Percentiles rank a stretch among this genome's conserved stretches.
Conservation (phyloP, 495 filamentous ascomycete genomes). For the Talaromyces adpressus region DNA sequence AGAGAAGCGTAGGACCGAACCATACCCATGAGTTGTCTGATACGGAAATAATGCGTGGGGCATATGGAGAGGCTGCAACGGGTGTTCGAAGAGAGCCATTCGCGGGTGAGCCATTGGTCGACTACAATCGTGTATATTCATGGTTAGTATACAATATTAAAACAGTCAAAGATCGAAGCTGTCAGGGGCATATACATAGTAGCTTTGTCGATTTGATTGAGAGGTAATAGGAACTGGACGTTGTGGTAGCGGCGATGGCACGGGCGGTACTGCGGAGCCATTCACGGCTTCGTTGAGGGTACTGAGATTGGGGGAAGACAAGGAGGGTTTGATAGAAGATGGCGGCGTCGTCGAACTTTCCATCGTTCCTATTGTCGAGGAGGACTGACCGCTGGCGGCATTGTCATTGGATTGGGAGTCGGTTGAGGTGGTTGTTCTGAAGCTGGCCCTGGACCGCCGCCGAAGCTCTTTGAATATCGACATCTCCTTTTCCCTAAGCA, state of each 20-base stretch:
- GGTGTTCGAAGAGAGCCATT: conserved; percentile 44
- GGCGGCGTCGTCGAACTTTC: conserved; percentile 51
- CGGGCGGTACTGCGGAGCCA: conserved; percentile 22
- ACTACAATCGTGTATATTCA: conserved; percentile 12
- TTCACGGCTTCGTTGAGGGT: conserved; percentile 28
- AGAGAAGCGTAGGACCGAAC: conserved; percentile 7
- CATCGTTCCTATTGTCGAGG: conserved; percentile 57
- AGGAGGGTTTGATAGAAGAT: conserved; percentile 50
- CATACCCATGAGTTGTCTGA: conserved; percentile 75
- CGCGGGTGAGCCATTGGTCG: conserved; percentile 40
- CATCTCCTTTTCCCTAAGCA: conserved; percentile 21
- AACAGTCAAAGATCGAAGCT: neutral
- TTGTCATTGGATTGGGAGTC: conserved; percentile 46
- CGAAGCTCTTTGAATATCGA: conserved; percentile 74
- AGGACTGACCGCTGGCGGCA: conserved; percentile 48
- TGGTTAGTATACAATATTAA: neutral
- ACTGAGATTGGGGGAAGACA: conserved; percentile 46
- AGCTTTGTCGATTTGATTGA: conserved; percentile 44
- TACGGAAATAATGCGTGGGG: conserved; percentile 68
- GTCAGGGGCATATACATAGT: conserved; percentile 26
- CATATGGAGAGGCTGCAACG: conserved; percentile 63
- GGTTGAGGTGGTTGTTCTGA: conserved; percentile 48
- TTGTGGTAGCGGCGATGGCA: conserved; percentile 31
- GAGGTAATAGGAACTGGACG: conserved; percentile 33
- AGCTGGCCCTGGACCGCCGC: conserved; percentile 62